A percentile compares a stretch with the other conserved stretches of the same genome.
phyloP scores from a whole-genome alignment of 108 stramenopile species.

The Nannochloropsis salina region DNA sequence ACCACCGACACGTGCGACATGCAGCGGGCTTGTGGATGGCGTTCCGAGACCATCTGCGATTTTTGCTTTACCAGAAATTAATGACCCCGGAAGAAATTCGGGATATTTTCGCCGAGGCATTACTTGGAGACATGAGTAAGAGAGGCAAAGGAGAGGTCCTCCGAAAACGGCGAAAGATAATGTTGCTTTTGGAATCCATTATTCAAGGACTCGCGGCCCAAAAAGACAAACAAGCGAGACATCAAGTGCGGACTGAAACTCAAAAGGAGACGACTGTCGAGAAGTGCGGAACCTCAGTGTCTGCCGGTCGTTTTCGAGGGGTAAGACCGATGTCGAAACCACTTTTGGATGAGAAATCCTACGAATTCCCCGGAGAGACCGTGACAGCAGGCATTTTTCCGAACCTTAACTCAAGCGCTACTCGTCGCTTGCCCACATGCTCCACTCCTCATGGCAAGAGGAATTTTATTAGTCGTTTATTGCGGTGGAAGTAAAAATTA shows the following conservation, averaged over 20 bases:
- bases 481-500: background rate
- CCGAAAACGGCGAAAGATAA: background rate
- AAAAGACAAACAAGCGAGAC: too few species aligned
- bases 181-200: background rate
- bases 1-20: background rate
- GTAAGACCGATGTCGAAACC: too few species aligned
- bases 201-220: background rate
- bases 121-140: slow-evolving; percentile 7
- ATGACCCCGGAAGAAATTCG: background rate
- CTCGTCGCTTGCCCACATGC: too few species aligned
- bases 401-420: too few species aligned
- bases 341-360: too few species aligned
- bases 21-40: slow-evolving; percentile 4
- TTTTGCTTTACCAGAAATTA: background rate
- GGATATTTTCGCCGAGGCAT: background rate
- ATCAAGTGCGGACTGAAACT: background rate
- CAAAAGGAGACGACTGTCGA: background rate
- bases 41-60: background rate
- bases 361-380: too few species aligned
- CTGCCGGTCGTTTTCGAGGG: too few species aligned
- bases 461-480: background rate
- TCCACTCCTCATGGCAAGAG: background rate
- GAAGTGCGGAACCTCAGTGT: too few species aligned
- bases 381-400: too few species aligned
- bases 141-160: slow-evolving; percentile 2